Conservation (phyloP, 1,284 basidiomycete genomes). For the Ceraceosorus bombacis region DNA sequence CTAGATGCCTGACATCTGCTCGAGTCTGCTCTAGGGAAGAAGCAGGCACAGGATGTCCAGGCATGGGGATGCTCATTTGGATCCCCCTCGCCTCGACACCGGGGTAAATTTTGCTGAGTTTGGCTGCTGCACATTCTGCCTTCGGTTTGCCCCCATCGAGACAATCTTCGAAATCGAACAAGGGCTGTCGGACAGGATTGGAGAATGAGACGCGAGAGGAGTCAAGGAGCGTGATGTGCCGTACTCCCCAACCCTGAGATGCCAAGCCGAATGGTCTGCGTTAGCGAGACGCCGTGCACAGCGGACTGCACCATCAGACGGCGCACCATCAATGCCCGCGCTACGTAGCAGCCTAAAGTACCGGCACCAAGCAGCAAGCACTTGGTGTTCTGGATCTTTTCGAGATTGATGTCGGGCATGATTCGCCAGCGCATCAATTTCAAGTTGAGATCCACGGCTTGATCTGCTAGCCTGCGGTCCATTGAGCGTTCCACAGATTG, state of each 20-base stretch:
- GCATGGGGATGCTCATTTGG: constrained; percentile 85
- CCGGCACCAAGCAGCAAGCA: constrained; percentile 88
- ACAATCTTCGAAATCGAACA: constrained; percentile 92
- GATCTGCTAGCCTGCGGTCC: constrained; percentile 67
- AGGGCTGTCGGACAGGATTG: constrained; percentile 89
- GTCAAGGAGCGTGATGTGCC: constrained; percentile 86
- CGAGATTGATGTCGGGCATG: constrained; percentile 77
- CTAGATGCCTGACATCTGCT: constrained; percentile 65
- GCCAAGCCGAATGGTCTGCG: background rate
- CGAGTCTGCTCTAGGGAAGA: constrained; percentile 57
- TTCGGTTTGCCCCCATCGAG: constrained; percentile 88
- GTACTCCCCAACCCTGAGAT: constrained; percentile 67
- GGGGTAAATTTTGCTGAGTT: constrained; percentile 79
- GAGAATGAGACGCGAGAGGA: constrained; percentile 86
- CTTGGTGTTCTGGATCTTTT: constrained; percentile 69
- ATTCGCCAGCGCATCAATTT: constrained; percentile 98
- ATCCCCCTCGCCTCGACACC: constrained; percentile 71
- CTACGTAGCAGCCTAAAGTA: constrained; percentile 92
- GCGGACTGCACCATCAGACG: background rate
- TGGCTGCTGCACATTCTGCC: constrained; percentile 80
- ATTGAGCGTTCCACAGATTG: background rate
- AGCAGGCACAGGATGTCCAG: constrained; percentile 74
- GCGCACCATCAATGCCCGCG: constrained; percentile 65
- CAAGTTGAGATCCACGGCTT: constrained; percentile 91
- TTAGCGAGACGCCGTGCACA: background rate